phyloP scores from a whole-genome alignment of 768 basidiomycete genomes.

The Serpula lacrymans region DNA sequence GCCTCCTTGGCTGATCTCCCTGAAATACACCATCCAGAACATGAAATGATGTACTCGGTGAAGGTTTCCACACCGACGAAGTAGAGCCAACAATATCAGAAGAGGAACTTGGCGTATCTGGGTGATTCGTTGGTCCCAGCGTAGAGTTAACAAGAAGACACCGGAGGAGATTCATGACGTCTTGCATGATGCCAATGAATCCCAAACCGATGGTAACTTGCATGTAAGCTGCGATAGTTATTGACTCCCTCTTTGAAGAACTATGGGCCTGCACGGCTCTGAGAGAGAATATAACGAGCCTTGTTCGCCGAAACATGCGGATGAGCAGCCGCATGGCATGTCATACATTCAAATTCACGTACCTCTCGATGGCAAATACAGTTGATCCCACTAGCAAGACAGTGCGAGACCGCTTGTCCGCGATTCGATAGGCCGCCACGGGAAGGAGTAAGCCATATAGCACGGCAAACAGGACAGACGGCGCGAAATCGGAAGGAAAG shows the following conservation, averaged over 20 bases:
- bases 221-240: constrained; percentile 13
- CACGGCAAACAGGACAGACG: constrained; percentile 39
- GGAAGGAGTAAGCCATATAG: constrained; percentile 37
- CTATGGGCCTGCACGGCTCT: constrained; percentile 17
- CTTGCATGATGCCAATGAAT: constrained; percentile 31
- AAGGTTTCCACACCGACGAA: constrained; percentile 7
- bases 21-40: constrained; percentile 3
- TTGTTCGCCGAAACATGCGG: constrained; percentile 1
- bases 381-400: constrained; percentile 31
- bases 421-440: constrained; percentile 32
- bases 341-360: background rate
- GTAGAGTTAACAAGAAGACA: constrained; percentile 40
- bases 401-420: constrained; percentile 32
- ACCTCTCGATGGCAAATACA: constrained; percentile 38
- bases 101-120: constrained; percentile 17
- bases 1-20: constrained; percentile 26
- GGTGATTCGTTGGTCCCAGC: constrained; percentile 23
- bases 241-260: constrained; percentile 8
- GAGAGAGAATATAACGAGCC: constrained; percentile 17
- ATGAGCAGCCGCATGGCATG: background rate
- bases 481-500: constrained; percentile 37
- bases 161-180: constrained; percentile 33
- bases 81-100: constrained; percentile 12
- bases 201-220: constrained; percentile 17
- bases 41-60: constrained; percentile 5